Percentiles rank a stretch among this genome's conserved stretches.
These are phyloP conservation scores for Mycena crocata DNA, from an alignment of 768 basidiomycete genomes.

Conservation along the genomic window DNA sequence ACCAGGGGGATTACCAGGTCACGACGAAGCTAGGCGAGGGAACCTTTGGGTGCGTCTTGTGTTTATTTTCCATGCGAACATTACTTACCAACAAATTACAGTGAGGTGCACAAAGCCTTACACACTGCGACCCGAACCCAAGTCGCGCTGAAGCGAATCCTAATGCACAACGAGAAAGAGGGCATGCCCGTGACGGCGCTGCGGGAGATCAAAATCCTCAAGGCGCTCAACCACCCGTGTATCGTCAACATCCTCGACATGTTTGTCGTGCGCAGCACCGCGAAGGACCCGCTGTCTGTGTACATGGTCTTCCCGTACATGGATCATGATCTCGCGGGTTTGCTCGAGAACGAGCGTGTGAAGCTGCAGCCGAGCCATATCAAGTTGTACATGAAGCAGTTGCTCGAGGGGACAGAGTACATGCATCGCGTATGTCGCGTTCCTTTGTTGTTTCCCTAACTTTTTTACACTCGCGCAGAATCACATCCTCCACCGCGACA, in stretches of 20 bases:
- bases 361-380: slow-evolving; percentile 86
- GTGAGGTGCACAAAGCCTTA: slow-evolving; percentile 92
- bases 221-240: slow-evolving; percentile 86
- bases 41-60: slow-evolving; percentile 81
- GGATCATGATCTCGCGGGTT: slow-evolving; percentile 97
- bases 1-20: slow-evolving; percentile 80
- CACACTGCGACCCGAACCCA: slow-evolving; percentile 67
- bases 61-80: slow-evolving; percentile 8
- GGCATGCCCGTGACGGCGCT: slow-evolving; percentile 97
- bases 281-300: slow-evolving; percentile 81
- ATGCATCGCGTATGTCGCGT: slow-evolving; percentile 83
- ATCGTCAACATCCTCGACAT: slow-evolving; percentile 93
- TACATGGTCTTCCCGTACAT: slow-evolving; percentile 99
- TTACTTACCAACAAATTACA: slow-evolving; percentile 46
- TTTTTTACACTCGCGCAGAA: slow-evolving; percentile 65
- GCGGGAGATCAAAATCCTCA: slow-evolving; percentile 96
- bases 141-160: slow-evolving; percentile 93
- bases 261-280: slow-evolving; percentile 85
- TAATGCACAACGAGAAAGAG: slow-evolving; percentile 97
- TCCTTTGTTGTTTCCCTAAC: neutral
- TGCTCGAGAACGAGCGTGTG: slow-evolving; percentile 92
- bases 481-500: slow-evolving; percentile 96
- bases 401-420: slow-evolving; percentile 95
- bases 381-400: slow-evolving; percentile 96
- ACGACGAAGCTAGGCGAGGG: slow-evolving; percentile 95